A percentile compares a stretch with the other conserved stretches of the same genome.
phyloP scores from a whole-genome alignment of 2,329 filamentous ascomycete genomes.

The Xenoacremonium recifei region DNA sequence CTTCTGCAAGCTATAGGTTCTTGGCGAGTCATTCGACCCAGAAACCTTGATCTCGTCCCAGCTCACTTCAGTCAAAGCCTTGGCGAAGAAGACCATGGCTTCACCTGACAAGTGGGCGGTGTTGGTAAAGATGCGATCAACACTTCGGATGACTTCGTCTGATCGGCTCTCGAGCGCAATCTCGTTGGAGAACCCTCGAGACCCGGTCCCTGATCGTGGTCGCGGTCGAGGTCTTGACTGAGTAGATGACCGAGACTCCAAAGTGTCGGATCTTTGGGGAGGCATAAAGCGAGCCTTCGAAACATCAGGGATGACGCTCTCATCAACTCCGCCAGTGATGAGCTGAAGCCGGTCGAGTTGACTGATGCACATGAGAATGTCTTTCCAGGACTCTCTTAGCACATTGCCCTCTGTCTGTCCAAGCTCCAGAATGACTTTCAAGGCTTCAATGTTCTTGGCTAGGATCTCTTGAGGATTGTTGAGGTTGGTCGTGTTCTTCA shows the following conservation, averaged over 20 bases:
- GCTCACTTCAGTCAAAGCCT: conserved; percentile 89
- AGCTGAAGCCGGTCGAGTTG: conserved; percentile 94
- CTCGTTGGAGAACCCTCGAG: conserved; percentile 68
- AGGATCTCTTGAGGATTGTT: conserved; percentile 95
- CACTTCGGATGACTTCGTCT: conserved; percentile 86
- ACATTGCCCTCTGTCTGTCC: conserved; percentile 91
- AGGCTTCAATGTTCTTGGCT: conserved; percentile 91
- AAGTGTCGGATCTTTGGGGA: conserved; percentile 52
- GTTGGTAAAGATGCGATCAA: conserved; percentile 95
- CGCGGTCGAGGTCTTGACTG: conserved; percentile 53
- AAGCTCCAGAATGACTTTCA: conserved; percentile 88
- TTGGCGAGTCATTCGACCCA: conserved; percentile 89
- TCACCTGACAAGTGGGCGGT: conserved; percentile 91
- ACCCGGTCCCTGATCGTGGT: conserved; percentile 54
- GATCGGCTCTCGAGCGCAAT: conserved; percentile 91
- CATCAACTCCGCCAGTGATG: conserved; percentile 91
- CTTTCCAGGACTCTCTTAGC: conserved; percentile 88
- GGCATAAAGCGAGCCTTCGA: conserved; percentile 75
- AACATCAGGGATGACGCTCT: conserved; percentile 88
- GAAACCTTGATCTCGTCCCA: conserved; percentile 99
- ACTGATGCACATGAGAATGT: conserved; percentile 91
- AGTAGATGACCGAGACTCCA: conserved; percentile 64
- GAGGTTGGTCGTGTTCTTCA: conserved; percentile 92
- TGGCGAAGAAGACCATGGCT: conserved; percentile 93
- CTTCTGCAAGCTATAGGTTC: conserved; percentile 97